Conservation (phyloP, 2,329 filamentous ascomycete genomes). For the Pseudocercospora pini-densiflorae region DNA sequence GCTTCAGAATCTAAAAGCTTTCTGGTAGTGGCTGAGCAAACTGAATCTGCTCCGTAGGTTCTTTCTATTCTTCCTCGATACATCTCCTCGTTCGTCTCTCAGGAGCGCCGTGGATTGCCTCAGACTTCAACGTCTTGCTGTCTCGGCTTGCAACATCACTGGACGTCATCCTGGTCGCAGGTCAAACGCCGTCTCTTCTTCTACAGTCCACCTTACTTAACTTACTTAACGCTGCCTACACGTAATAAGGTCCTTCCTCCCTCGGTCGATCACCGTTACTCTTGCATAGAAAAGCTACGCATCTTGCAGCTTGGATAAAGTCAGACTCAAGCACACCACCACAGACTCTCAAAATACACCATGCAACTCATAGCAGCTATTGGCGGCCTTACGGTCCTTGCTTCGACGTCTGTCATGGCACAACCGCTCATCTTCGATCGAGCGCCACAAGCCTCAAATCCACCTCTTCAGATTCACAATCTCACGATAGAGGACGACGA, state of each 20-base stretch:
- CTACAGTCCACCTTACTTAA: neutral
- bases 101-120: neutral
- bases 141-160: neutral
- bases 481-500: conserved; percentile 25
- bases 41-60: neutral
- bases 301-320: neutral
- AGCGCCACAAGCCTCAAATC: conserved; percentile 20
- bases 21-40: neutral
- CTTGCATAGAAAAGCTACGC: conserved; percentile 3
- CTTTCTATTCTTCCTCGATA: neutral
- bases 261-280: neutral
- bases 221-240: neutral
- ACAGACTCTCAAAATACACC: neutral
- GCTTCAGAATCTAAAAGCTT: neutral
- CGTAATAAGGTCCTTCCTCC: neutral
- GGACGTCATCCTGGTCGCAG: neutral
- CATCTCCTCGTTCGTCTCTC: neutral
- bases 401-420: conserved; percentile 8
- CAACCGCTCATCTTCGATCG: conserved; percentile 3
- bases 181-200: conserved; percentile 2
- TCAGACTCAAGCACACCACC: neutral
- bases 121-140: neutral
- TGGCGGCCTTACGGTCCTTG: conserved; percentile 10
- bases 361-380: conserved; percentile 15
- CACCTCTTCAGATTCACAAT: conserved; percentile 29